Evolutionary conservation across 1,284 basidiomycete genomes (phyloP).

Genomic region (Ganoderma lingzhi): DNA sequence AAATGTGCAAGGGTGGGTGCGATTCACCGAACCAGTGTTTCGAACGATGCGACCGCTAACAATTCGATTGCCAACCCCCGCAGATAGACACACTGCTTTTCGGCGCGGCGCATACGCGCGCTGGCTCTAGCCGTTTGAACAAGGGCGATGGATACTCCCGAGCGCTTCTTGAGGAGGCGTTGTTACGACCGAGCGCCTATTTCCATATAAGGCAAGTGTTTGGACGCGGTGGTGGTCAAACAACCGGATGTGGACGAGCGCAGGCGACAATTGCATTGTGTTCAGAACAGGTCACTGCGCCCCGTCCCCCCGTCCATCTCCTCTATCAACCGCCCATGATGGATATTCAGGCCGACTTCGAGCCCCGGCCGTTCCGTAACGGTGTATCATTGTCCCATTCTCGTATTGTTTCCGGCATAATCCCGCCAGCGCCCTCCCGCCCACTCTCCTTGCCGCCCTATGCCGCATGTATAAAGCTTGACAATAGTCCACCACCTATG

Average conservation of each 20-base stretch:
- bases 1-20: slow-evolving; percentile 2
- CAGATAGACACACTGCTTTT: neutral
- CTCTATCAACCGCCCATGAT: slow-evolving; percentile 1
- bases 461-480: slow-evolving; percentile 25
- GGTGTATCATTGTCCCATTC: slow-evolving; percentile 16
- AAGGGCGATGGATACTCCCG: neutral
- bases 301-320: neutral
- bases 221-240: slow-evolving; percentile 9
- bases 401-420: slow-evolving; percentile 23
- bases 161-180: neutral
- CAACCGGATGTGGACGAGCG: slow-evolving; percentile 1
- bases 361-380: neutral
- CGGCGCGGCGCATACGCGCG: neutral
- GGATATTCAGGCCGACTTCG: neutral
- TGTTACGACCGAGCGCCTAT: neutral
- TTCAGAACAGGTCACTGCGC: neutral
- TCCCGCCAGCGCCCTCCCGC: slow-evolving; percentile 5
- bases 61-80: neutral
- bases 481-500: neutral
- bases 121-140: neutral
- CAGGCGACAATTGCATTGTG: slow-evolving; percentile 5
- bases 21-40: neutral
- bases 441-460: neutral
- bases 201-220: slow-evolving; percentile 13
- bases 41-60: neutral